Conservation (phyloP, 306 rosid species). For the Quercus dentata region DNA sequence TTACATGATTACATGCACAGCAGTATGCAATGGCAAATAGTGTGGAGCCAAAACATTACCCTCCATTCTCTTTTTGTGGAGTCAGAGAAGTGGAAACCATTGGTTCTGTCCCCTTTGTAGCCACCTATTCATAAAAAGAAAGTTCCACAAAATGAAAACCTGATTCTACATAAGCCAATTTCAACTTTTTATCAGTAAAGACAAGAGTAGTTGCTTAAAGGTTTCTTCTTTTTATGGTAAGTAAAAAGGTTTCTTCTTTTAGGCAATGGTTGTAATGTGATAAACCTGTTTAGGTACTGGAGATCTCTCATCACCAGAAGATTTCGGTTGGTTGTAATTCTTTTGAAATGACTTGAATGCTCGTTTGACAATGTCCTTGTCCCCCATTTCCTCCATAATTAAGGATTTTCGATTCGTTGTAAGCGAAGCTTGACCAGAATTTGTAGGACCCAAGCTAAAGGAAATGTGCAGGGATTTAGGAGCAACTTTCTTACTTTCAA, state of each 20-base stretch:
- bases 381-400: slow-evolving; percentile 92
- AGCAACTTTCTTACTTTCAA: slow-evolving; percentile 47
- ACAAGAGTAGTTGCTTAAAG: slow-evolving; percentile 4
- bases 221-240: background rate
- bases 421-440: slow-evolving; percentile 43
- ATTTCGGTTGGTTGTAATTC: slow-evolving; percentile 50
- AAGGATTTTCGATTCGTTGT: slow-evolving; percentile 53
- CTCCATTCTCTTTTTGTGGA: slow-evolving; percentile 56
- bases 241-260: background rate
- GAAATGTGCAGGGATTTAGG: slow-evolving; percentile 68
- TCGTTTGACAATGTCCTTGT: slow-evolving; percentile 87
- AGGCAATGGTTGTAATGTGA: background rate
- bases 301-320: slow-evolving; percentile 45
- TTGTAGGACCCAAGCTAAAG: slow-evolving; percentile 51
- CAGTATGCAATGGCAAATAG: slow-evolving; percentile 8
- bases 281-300: slow-evolving; percentile 55
- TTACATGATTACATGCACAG: background rate
- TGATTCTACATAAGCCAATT: background rate
- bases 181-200: background rate
- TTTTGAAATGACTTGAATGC: slow-evolving; percentile 90
- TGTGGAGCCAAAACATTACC: slow-evolving; percentile 40
- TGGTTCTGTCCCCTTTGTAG: slow-evolving; percentile 50
- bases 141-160: slow-evolving; percentile 12
- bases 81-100: slow-evolving; percentile 48
- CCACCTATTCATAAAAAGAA: slow-evolving; percentile 39